Conservation (phyloP, 2,329 filamentous ascomycete genomes). For the Phyllosticta ampelicida region DNA sequence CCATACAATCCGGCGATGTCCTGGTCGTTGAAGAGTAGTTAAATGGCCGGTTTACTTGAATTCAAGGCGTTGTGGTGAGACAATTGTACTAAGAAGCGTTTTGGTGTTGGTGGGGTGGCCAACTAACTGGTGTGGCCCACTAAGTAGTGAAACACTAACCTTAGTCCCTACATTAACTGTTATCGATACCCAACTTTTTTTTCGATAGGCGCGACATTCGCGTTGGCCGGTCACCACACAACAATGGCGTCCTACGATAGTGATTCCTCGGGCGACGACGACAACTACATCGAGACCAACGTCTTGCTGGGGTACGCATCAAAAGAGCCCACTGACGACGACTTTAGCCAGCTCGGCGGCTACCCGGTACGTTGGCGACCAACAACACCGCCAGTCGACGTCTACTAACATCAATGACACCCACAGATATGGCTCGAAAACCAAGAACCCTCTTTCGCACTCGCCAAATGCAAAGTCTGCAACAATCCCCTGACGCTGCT, state of each 20-base stretch:
- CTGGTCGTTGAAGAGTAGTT: no score
- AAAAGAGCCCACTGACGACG: conserved; percentile 66
- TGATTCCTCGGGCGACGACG: conserved; percentile 63
- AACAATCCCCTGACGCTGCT: conserved; percentile 73
- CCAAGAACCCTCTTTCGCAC: conserved; percentile 59
- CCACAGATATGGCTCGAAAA: conserved; percentile 67
- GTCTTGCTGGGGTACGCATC: conserved; percentile 86
- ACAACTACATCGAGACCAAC: conserved; percentile 63
- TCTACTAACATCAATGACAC: neutral
- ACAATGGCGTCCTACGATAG: conserved; percentile 72
- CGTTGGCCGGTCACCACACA: neutral
- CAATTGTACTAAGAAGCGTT: no score
- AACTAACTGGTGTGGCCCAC: no score
- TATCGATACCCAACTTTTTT: conserved; percentile 8
- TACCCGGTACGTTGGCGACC: conserved; percentile 55
- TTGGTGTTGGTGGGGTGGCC: neutral
- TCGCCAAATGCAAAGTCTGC: conserved; percentile 82
- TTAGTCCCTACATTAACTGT: no score
- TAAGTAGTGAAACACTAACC: no score
- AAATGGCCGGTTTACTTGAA: no score
- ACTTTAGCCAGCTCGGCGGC: conserved; percentile 80
- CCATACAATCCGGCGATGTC: no score
- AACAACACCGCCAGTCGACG: neutral
- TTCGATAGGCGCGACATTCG: neutral
- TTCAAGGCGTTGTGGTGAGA: no score